These are phyloP conservation scores for Viola odorata DNA, from an alignment of 345 rosid genomes.

Conservation along the genomic window DNA sequence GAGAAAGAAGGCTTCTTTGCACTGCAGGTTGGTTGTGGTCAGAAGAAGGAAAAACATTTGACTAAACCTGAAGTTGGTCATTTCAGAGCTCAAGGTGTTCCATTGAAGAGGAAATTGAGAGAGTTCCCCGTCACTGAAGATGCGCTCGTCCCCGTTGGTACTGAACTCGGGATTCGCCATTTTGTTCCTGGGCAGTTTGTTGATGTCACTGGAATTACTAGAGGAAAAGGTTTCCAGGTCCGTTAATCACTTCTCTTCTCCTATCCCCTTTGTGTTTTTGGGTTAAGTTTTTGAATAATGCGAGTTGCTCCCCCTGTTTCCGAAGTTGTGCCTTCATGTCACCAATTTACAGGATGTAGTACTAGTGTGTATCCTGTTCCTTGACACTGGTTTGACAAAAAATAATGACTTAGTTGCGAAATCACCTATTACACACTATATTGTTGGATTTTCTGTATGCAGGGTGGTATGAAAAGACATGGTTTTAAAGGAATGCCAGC, in stretches of 20 bases:
- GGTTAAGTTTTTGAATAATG: no score
- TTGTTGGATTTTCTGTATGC: constrained; percentile 18
- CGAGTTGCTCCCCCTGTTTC: no score
- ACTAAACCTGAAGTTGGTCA: constrained; percentile 91
- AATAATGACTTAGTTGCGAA: no score
- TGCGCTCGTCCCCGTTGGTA: constrained; percentile 81
- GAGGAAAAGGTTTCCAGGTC: constrained; percentile 97
- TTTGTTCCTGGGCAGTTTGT: constrained; percentile 87
- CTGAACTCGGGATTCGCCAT: constrained; percentile 70
- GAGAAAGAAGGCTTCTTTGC: constrained; percentile 87
- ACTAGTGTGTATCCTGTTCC: no score
- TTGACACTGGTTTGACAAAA: no score
- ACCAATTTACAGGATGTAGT: no score
- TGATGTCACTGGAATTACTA: constrained; percentile 81
- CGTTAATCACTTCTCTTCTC: not conserved
- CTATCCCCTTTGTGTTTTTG: no score
- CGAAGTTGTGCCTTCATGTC: no score
- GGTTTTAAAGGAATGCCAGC: constrained; percentile 56
- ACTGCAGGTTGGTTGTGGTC: constrained; percentile 90
- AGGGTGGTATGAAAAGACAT: constrained; percentile 87
- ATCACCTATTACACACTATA: no score
- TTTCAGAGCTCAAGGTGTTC: constrained; percentile 94
- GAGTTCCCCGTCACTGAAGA: constrained; percentile 96
- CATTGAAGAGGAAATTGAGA: constrained; percentile 80
- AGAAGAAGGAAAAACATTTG: constrained; percentile 91